Evolutionary conservation across 129 eudicot genomes (phyloP), one percentile per base, ranked within the genome.

Genomic region (Silybum marianum): DNA sequence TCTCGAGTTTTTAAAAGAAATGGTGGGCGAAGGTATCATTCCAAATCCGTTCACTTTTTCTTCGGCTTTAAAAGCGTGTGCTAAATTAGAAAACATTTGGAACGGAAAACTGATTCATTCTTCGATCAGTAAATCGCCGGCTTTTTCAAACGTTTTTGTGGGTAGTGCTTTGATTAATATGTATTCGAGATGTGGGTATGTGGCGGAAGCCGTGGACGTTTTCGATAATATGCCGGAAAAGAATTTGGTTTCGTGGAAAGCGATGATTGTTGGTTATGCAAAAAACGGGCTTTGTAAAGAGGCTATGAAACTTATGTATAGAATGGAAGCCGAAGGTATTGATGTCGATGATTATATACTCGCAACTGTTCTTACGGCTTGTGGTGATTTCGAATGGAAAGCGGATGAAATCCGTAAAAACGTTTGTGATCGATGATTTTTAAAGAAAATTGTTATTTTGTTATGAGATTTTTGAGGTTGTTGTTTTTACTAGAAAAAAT

Each of bases 31-130:
- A 84, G 98, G 98, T 11, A 88, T 94, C 66, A 83, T 83, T 51
- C 97, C 98, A 19, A 94, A 94, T 74, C 88, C 90, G 40, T 92
- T 90, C 73, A 94, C 98, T 2, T 94, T 89, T 84, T 94, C 98
- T 2, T 94, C 98, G 11, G 92, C 86, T 32, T 81, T 94, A 81
- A 94, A 94, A 84, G 97, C 98, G 4, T 94, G 98, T 80, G 96
- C 98, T 2, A 90, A 87, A 16, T 80, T 90, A 23, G 93, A 92
- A 75, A 79, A 90, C 69, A 42, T 92, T 12, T 71, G 76, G 84
- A 91, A 92, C 18, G 98, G 98, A 72, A 89, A 84, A 51, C 46
- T 85, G 80, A 88, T 94, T 23, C 98, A 94, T 74, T 89, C 98
- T 2, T 90, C 97, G 0, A 32, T 90, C 1, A 84, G 84, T 78